These are phyloP conservation scores for Aphanomyces euteiches DNA, from an alignment of 352 stramenopile species.

Conservation along the genomic window DNA sequence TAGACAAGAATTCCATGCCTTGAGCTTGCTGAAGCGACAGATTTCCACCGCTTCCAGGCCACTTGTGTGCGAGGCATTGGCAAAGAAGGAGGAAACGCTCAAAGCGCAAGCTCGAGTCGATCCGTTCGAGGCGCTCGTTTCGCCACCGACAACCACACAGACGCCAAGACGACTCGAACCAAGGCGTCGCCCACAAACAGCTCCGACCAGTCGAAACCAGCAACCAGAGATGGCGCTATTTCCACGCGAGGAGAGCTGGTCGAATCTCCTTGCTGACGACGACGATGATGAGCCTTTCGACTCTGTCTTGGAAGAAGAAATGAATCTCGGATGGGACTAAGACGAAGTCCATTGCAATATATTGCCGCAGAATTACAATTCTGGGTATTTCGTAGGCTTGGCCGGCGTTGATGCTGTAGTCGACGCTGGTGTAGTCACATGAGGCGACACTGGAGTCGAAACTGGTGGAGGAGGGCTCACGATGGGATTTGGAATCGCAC, in stretches of 20 bases:
- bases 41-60: background rate
- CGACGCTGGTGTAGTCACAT: background rate
- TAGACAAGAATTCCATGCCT: slow-evolving; percentile 28
- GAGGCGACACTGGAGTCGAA: background rate
- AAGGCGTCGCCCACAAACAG: slow-evolving; percentile 1
- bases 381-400: slow-evolving; percentile 7
- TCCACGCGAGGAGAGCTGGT: background rate
- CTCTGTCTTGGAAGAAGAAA: background rate
- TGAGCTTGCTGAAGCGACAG: background rate
- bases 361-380: background rate
- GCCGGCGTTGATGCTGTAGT: background rate
- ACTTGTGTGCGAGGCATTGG: background rate
- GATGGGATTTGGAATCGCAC: slow-evolving; percentile 36
- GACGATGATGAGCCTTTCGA: slow-evolving; percentile 2
- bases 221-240: background rate
- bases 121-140: slow-evolving; percentile 6
- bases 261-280: slow-evolving; percentile 19
- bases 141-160: background rate
- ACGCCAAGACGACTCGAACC: background rate
- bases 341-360: background rate
- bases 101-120: background rate
- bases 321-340: background rate
- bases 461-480: background rate
- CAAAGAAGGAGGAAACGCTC: background rate
- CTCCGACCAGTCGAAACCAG: background rate